phyloP scores from a whole-genome alignment of 2,329 filamentous ascomycete species.

The Verticillium nubilum region DNA sequence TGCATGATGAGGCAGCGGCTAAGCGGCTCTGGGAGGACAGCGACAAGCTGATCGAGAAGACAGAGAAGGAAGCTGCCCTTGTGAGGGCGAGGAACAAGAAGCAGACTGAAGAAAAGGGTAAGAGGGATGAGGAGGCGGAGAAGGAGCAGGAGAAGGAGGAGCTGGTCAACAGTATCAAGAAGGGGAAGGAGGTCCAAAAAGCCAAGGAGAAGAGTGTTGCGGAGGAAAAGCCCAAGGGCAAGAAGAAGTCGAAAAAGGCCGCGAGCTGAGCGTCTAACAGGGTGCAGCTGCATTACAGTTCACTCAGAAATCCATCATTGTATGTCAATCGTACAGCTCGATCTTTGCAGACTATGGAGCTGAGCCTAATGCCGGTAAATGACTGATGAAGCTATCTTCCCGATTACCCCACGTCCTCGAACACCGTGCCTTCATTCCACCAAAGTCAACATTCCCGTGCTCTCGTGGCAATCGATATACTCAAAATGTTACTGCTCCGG shows the following conservation, averaged over 20 bases:
- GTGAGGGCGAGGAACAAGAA: slow-evolving; percentile 38
- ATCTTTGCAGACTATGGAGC: too few species aligned
- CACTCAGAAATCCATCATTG: too few species aligned
- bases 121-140: slow-evolving; percentile 20
- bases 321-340: too few species aligned
- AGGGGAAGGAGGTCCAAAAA: slow-evolving; percentile 29
- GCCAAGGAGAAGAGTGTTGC: slow-evolving; percentile 17
- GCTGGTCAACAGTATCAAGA: slow-evolving; percentile 39
- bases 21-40: slow-evolving; percentile 88
- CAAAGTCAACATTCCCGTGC: slow-evolving; percentile 23
- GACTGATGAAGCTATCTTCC: too few species aligned
- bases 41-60: slow-evolving; percentile 73
- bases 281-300: too few species aligned
- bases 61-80: slow-evolving; percentile 73
- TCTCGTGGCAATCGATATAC: slow-evolving; percentile 32
- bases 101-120: slow-evolving; percentile 24
- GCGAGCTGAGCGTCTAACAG: neutral
- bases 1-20: slow-evolving; percentile 72
- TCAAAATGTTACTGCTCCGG: slow-evolving; percentile 34
- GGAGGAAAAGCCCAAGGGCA: slow-evolving; percentile 19
- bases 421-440: neutral
- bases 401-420: too few species aligned
- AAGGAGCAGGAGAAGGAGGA: slow-evolving; percentile 26
- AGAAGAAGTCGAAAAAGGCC: slow-evolving; percentile 25
- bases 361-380: too few species aligned